These are phyloP conservation scores for Schizonepeta tenuifolia DNA, from an alignment of 257 asterid species.

Conservation along the genomic window DNA sequence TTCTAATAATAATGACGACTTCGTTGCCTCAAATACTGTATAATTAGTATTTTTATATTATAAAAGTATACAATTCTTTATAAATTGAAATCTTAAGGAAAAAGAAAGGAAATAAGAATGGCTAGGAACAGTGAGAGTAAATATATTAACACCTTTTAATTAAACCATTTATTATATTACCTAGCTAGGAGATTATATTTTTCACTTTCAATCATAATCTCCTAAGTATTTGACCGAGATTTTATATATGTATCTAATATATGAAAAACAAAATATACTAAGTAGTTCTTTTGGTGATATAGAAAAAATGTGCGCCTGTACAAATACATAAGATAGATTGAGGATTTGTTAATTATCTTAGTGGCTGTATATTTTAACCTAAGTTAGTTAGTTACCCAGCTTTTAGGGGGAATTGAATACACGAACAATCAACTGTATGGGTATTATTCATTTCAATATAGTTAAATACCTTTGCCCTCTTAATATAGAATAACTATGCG, in stretches of 20 bases:
- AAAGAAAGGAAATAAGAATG: background rate
- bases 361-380: slow-evolving; percentile 5
- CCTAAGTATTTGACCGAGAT: slow-evolving; percentile 22
- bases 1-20: background rate
- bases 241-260: background rate
- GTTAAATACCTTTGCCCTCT: slow-evolving; percentile 14
- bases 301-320: background rate
- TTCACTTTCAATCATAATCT: background rate
- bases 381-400: background rate
- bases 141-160: background rate
- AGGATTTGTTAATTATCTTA: slow-evolving; percentile 15
- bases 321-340: background rate
- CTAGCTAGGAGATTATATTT: background rate
- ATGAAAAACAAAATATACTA: too few species aligned
- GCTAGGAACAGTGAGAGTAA: background rate
- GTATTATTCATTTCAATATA: slow-evolving; percentile 15
- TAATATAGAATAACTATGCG: slow-evolving; percentile 6
- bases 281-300: background rate
- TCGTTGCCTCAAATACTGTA: background rate
- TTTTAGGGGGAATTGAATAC: background rate
- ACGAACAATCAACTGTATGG: slow-evolving; percentile 8
- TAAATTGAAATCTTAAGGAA: background rate
- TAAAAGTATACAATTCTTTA: background rate
- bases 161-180: background rate
- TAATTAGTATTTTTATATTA: too few species aligned